Evolutionary conservation across 2,329 filamentous ascomycete species (phyloP), one percentile per base, ranked within the genome.

Genomic region (Eurotiales sp.): DNA sequence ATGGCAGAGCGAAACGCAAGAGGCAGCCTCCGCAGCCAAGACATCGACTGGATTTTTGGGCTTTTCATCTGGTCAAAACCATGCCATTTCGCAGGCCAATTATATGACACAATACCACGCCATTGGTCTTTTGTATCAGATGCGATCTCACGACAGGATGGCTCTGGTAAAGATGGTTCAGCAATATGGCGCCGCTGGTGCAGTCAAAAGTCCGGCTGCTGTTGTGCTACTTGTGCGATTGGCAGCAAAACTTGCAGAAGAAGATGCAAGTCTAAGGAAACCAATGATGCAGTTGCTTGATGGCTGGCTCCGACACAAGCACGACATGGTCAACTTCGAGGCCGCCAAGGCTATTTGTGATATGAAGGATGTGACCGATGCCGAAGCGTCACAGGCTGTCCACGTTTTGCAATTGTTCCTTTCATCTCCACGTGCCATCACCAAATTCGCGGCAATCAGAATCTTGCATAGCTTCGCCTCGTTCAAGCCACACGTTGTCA

Each of bases 81-180:
- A 93, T 54, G 76, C 80, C 53, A 78, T 82, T 43, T 76, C 79
- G 56, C 91, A 91, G 75, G 92, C 90, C 64, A 97, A 93, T 60
- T 95, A 88, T 66, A 97, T 97, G 90, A 88, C 90, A 52, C 93
- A 99, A 71, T 99, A 99, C 72, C 93, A 99, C 71, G 93, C 93
- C 57, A 96, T 99, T 75, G 93, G 93, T 57, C 82, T 99, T 50
- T 75, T 99, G 40, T 99, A 97, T 72, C 92, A 97, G 74, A 97
- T 97, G 90, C 87, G 93, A 65, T 87, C 87, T 64, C 91, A 96
- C 70, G 93, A 99, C 71, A 85, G 93, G 63, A 99, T 99, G 93
- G 91, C 93, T 19, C 76, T 99, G 62, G 92, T 97, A 55, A 99
- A 99, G 81, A 97, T 99, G 93, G 92, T 99, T n/a, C 93, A 99